phyloP scores from a whole-genome alignment of 306 rosid species.

The Begonia loranthoides region DNA sequence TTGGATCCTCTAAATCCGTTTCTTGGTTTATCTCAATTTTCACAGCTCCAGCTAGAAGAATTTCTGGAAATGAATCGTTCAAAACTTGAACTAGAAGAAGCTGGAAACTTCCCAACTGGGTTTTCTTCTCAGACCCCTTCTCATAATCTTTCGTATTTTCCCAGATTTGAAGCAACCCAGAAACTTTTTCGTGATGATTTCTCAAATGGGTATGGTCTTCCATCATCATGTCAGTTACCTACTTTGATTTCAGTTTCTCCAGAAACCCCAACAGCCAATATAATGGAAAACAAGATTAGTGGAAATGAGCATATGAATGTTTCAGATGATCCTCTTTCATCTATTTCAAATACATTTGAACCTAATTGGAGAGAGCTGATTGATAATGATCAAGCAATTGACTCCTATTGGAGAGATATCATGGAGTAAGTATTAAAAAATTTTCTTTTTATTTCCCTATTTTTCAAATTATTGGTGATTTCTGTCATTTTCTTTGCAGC shows the following conservation, averaged over 20 bases:
- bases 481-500: conserved; percentile 2
- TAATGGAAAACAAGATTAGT: conserved; percentile 15
- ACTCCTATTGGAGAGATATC: conserved; percentile 44
- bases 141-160: too few species aligned
- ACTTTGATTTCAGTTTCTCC: conserved; percentile 30
- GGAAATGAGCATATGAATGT: conserved; percentile 15
- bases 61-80: too few species aligned
- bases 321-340: conserved; percentile 6
- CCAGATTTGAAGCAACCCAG: too few species aligned
- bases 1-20: conserved; percentile 7
- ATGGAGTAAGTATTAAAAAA: conserved; percentile 14
- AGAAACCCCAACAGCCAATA: conserved; percentile 10
- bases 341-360: conserved; percentile 26
- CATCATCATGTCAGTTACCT: conserved; percentile 22
- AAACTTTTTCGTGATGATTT: too few species aligned
- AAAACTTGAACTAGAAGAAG: too few species aligned
- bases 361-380: conserved; percentile 32
- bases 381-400: conserved; percentile 22
- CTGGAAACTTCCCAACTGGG: too few species aligned
- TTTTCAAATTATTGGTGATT: too few species aligned
- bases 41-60: too few species aligned
- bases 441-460: background rate
- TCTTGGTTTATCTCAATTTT: too few species aligned
- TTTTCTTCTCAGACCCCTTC: too few species aligned
- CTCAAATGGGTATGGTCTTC: too few species aligned